Percentiles rank a stretch among this genome's conserved stretches.
These are phyloP conservation scores for Daphne laureola DNA, from an alignment of 441 rosid species.

Conservation along the genomic window DNA sequence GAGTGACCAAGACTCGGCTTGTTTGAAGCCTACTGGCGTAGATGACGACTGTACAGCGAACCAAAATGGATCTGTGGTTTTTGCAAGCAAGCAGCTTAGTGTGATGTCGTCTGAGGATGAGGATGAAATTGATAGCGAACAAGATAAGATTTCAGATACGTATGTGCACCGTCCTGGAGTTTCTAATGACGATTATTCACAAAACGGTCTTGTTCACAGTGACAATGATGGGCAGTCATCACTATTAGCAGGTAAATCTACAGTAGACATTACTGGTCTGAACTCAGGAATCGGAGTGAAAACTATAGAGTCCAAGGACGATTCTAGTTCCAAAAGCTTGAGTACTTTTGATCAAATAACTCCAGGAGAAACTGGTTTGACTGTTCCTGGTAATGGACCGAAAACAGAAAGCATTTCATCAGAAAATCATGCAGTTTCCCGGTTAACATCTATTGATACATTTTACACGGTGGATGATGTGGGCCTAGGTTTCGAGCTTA, in stretches of 20 bases:
- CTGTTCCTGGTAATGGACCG: slow-evolving; percentile 14
- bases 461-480: slow-evolving; percentile 26
- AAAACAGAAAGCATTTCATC: slow-evolving; percentile 21
- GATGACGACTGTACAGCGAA: no score
- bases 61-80: slow-evolving; percentile 16
- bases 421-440: slow-evolving; percentile 16
- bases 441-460: slow-evolving; percentile 25
- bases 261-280: slow-evolving; percentile 17
- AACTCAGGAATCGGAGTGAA: slow-evolving; percentile 17
- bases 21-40: background rate
- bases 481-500: slow-evolving; percentile 36
- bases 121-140: slow-evolving; percentile 10
- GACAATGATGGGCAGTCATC: slow-evolving; percentile 19
- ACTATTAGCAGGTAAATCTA: slow-evolving; percentile 10
- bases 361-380: slow-evolving; percentile 19
- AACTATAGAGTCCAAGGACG: slow-evolving; percentile 13
- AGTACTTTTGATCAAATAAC: slow-evolving; percentile 14
- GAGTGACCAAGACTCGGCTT: background rate
- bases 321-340: slow-evolving; percentile 23
- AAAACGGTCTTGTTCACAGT: slow-evolving; percentile 13
- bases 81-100: slow-evolving; percentile 23
- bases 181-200: slow-evolving; percentile 19
- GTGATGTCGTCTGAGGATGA: slow-evolving; percentile 14
- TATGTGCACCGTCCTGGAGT: slow-evolving; percentile 22
- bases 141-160: slow-evolving; percentile 16